Evolutionary conservation across 148 eudicot species (phyloP).

Genomic region (Fagopyrum esculentum): DNA sequence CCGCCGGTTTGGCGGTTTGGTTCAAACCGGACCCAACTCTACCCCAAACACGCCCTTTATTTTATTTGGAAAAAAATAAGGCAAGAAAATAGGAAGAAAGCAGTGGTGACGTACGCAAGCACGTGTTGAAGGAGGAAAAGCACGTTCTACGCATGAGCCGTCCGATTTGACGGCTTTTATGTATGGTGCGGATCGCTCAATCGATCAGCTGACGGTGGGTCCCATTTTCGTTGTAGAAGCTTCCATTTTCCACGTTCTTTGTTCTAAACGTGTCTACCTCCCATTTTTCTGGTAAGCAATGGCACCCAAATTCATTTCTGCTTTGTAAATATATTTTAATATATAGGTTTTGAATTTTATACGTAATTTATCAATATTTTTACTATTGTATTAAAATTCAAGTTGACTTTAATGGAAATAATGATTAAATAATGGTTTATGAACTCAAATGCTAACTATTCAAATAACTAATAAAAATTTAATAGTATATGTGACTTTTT

Average conservation of each 20-base stretch:
- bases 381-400: no score
- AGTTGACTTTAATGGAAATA: no score
- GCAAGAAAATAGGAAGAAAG: background rate
- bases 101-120: background rate
- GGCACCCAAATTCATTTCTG: background rate
- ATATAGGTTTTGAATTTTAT: no score
- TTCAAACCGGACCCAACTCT: no score
- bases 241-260: slow-evolving; percentile 10
- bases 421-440: no score
- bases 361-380: no score
- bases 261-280: slow-evolving; percentile 2
- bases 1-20: no score
- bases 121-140: background rate
- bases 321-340: background rate
- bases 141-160: background rate
- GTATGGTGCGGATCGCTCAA: background rate
- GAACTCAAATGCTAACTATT: no score
- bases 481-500: no score
- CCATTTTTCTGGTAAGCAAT: slow-evolving; percentile 3
- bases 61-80: background rate
- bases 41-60: background rate
- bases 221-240: background rate
- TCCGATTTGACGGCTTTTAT: slow-evolving; percentile 5
- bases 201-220: background rate
- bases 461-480: no score